Evolutionary conservation across 306 rosid genomes (phyloP), one percentile per base, ranked within the genome.

Genomic region (Cyamopsis tetragonoloba): DNA sequence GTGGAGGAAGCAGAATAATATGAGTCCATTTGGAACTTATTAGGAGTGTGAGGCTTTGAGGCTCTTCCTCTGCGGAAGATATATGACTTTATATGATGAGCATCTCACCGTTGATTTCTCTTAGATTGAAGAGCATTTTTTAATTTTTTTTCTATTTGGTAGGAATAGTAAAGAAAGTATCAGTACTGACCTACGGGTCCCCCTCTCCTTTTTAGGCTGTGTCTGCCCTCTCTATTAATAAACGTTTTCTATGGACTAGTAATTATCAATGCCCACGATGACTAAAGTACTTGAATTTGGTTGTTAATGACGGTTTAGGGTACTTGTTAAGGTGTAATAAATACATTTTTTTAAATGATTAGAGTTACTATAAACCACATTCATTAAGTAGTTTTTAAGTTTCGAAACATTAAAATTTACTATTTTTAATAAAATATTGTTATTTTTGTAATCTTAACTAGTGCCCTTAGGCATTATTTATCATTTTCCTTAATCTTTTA

Each of bases 141-240:
- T 13, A n/a, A 2, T 39, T 17, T 54, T 13, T 31, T 22, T 44
- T 34, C 11, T 48, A 59, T 43, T 72, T 55, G 3, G 50, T 32
- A 39, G 66, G 35, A 53, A 75, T 43, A 59, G 60, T 74, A 77
- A 80, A 66, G 81, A 54, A 66, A 57, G n/a, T n/a, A n/a, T n/a
- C n/a, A n/a, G n/a, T 43, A 35, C 50, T 58, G 76, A 38, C 64
- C 41, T 15, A 71, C 43, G 54, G 47, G 86, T 72, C 77, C 79
- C 85, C 84, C 76, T 74, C 86, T 14, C 53, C 82, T 55, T 72
- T 66, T 71, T 70, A 80, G 62, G 84, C 18, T 38, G 55, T 70
- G 61, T 39, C 70, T 53, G 60, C 62, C 71, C 11, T 69, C 5
- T 30, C 15, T 56, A 28, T 67, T 4, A 39, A 59, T 4, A 39